These are phyloP conservation scores for Saccharomyces uvarum DNA, from an alignment of 1,139 yeast genomes.

Conservation along the genomic window DNA sequence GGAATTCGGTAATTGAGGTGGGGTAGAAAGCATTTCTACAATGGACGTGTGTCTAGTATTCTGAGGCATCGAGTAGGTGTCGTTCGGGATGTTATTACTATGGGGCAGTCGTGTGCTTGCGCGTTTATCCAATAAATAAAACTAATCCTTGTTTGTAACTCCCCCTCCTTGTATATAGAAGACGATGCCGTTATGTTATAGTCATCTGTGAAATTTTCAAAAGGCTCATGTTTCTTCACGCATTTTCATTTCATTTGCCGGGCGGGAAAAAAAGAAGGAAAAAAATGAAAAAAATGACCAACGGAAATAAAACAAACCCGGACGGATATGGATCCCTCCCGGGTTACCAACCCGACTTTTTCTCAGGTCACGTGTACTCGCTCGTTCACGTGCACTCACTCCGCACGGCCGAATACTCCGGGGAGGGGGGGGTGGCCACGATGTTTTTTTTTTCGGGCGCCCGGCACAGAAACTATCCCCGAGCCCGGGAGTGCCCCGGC, in stretches of 20 bases:
- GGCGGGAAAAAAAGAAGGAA: background rate
- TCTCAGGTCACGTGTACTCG: too few relatives aligned
- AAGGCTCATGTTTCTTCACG: constrained; percentile 1
- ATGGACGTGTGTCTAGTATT: constrained; percentile 57
- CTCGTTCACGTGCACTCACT: background rate
- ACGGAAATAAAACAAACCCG: background rate
- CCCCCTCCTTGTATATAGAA: background rate
- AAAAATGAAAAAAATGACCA: background rate
- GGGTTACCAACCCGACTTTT: background rate
- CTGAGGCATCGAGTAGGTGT: constrained; percentile 6
- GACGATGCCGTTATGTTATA: background rate
- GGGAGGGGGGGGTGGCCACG: too few relatives aligned
- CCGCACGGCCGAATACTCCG: background rate
- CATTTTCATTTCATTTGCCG: background rate
- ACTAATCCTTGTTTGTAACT: background rate
- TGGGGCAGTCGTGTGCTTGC: background rate
- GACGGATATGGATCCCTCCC: background rate
- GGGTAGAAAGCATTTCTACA: constrained; percentile 75
- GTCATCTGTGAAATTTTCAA: background rate
- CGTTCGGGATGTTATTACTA: constrained; percentile 5
- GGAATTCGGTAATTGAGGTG: constrained; percentile 47
- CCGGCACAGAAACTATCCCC: background rate
- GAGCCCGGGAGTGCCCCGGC: background rate
- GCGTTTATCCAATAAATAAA: background rate
- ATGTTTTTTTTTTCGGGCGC: background rate